Conservation (phyloP, 1,284 basidiomycete species). For the Golubevia pallescens region DNA sequence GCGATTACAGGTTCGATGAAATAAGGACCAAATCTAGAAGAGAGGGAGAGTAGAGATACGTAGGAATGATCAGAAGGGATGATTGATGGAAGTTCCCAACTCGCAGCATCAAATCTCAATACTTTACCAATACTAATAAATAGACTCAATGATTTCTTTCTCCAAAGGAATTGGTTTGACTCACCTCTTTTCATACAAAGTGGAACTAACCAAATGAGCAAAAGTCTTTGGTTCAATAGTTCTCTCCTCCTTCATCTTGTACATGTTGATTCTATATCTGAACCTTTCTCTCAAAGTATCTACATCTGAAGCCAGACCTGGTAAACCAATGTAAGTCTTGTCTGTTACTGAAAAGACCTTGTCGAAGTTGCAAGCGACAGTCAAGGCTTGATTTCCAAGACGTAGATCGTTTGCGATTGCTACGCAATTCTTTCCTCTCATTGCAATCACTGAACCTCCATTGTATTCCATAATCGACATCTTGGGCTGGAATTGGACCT, state of each 20-base stretch:
- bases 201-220: slow-evolving; percentile 91
- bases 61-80: neutral
- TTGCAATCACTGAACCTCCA: slow-evolving; percentile 97
- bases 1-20: slow-evolving; percentile 98
- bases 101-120: too few relatives aligned
- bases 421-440: slow-evolving; percentile 98
- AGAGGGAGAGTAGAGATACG: neutral
- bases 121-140: neutral
- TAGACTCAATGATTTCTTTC: neutral
- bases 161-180: slow-evolving; percentile 17
- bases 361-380: slow-evolving; percentile 89
- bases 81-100: too few relatives aligned
- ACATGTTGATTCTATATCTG: slow-evolving; percentile 96
- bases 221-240: slow-evolving; percentile 96
- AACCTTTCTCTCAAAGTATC: slow-evolving; percentile 89
- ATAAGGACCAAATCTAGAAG: slow-evolving; percentile 83
- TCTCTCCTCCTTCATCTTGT: slow-evolving; percentile 98
- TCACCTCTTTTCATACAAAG: slow-evolving; percentile 89
- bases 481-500: slow-evolving; percentile 11
- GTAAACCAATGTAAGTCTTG: slow-evolving; percentile 87
- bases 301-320: slow-evolving; percentile 92
- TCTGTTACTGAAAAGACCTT: slow-evolving; percentile 96
- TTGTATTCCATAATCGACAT: slow-evolving; percentile 73
- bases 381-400: slow-evolving; percentile 86
- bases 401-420: slow-evolving; percentile 96